Evolutionary conservation across 192 early-diverging fungal species (phyloP), one percentile per base, ranked within the genome.

Genomic region (Radiomyces spectabilis): DNA sequence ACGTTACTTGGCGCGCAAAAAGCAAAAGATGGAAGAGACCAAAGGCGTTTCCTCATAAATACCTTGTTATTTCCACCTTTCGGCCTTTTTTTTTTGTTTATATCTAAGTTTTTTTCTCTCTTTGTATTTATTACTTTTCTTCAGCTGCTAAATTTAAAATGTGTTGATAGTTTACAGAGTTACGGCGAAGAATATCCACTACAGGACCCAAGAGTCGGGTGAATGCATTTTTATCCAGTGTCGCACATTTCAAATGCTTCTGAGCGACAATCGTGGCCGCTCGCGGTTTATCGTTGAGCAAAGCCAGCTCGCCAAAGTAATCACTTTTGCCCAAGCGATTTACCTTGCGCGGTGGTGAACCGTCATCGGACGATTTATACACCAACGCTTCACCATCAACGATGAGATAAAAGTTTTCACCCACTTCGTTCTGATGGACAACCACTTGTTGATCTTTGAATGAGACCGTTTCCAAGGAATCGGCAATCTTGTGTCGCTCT

Each of bases 191-290:
- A 37, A 98, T 98, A 59, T 98, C 94, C 41, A 93, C 85, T 34
- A 93, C 86, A 5, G 95, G 95, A 12, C 95, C 95, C 3, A 98
- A 78, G 41, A 98, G 75, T n/a, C 95, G 81, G 41, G 88, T 87
- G 70, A 98, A 98, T 6, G 94, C 91, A 57, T 92, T 88, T 68
- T 94, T 94, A 53, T 89, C 93, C 50, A 98, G 77, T n/a, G 89
- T 90, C 3, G 94, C 95, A 65, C 90, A 92, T 80, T 97, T 98
- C 59, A 95, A 78, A 50, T 82, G 77, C 27, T 94, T 91, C 42
- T 83, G 79, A n/a, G 95, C 88, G 10, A 74, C 66, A 18, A 98
- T 87, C 47, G 91, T 93, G 9, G 92, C 95, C 51, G 85, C 88
- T 50, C 95, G 78, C 19, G 93, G 94, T 59, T 89, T 84, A 62